Percentiles rank a stretch among this genome's conserved stretches.
phyloP scores from a whole-genome alignment of 2,329 filamentous ascomycete genomes.

The Fragosphaeria purpurea region DNA sequence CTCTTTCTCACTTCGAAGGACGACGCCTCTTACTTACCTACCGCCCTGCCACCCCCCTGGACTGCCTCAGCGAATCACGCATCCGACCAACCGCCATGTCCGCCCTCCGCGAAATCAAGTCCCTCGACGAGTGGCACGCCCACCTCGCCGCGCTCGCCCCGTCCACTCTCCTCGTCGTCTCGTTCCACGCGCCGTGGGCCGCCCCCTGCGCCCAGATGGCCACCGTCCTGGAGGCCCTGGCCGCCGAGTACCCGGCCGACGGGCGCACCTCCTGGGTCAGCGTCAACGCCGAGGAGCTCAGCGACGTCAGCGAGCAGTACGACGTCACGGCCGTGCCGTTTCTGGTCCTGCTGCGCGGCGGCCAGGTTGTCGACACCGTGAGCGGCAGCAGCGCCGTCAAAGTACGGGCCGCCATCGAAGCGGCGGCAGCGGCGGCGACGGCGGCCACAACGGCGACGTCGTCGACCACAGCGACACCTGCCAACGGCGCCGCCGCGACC shows the following conservation, averaged over 20 bases:
- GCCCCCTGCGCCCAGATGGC: constrained; percentile 93
- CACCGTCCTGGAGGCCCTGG: constrained; percentile 74
- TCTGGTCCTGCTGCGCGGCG: constrained; percentile 70
- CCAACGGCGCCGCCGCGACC: constrained; percentile 25
- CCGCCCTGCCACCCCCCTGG: no score
- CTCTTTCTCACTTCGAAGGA: background rate
- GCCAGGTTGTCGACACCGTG: constrained; percentile 70
- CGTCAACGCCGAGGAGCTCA: constrained; percentile 88
- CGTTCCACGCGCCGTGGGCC: constrained; percentile 95
- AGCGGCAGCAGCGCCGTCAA: constrained; percentile 83
- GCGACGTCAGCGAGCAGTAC: constrained; percentile 84
- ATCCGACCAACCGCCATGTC: constrained; percentile 44
- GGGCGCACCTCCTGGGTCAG: constrained; percentile 70
- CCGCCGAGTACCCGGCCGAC: constrained; percentile 67
- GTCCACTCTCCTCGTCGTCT: constrained; percentile 69
- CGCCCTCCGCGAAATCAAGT: constrained; percentile 66
- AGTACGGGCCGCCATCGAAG: constrained; percentile 78
- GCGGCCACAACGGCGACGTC: constrained; percentile 31
- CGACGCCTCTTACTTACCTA: no score
- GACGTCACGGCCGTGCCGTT: constrained; percentile 92
- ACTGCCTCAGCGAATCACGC: no score
- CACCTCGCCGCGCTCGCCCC: constrained; percentile 56
- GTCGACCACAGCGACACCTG: constrained; percentile 17
- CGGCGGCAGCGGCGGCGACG: constrained; percentile 41
- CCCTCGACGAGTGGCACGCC: constrained; percentile 61